Evolutionary conservation across 805 yeast species (phyloP), one percentile per base, ranked within the genome.

Genomic region (Kodamaea hsintzibuensis): DNA sequence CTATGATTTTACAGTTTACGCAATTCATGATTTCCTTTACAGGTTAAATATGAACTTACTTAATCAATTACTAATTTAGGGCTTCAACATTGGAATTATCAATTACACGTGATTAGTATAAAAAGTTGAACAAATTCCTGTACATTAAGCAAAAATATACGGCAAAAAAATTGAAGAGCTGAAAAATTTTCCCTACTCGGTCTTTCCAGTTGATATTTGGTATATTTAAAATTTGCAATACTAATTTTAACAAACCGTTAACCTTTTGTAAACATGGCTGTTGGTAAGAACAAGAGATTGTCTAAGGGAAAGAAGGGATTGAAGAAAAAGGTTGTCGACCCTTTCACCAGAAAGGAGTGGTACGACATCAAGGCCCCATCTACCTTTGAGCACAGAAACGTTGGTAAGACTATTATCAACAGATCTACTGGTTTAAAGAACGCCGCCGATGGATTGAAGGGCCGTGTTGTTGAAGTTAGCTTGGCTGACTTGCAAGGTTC

Each of bases 341-440:
- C 99, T 76, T 93, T 93, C 95, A 85, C 97, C 88, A 91, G 92
- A 82, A 93, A 93, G 83, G 98, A 93, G 73, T 93, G 98, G 98
- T 92, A 83, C 79, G 96, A 89, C 80, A 90, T 92, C 83, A 92
- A 92, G 85, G 99, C 98, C 67, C 99, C 99, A 75, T 87, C 98
- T 73, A 91, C 97, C 71, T 93, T 93, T 73, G 98, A 92, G 82
- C 90, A 90, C 89, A 92, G 98, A 83, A 89, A 89, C 73, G 98
- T 91, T 76, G 98, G 98, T 80, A 92, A 93, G 86, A 93, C 98
- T 69, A 84, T 93, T 73, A 96, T 93, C 79, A 93, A 93, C 96
- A 93, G 90, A 79, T 89, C 97, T 60, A 89, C 97, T 71, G 98
- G 98, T 89, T 85, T 93, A 78, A 88, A 89, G 84, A 91, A 88